Evolutionary conservation across 257 asterid species (phyloP), one percentile per base, ranked within the genome.

Genomic region (Solanum raphanifolium): DNA sequence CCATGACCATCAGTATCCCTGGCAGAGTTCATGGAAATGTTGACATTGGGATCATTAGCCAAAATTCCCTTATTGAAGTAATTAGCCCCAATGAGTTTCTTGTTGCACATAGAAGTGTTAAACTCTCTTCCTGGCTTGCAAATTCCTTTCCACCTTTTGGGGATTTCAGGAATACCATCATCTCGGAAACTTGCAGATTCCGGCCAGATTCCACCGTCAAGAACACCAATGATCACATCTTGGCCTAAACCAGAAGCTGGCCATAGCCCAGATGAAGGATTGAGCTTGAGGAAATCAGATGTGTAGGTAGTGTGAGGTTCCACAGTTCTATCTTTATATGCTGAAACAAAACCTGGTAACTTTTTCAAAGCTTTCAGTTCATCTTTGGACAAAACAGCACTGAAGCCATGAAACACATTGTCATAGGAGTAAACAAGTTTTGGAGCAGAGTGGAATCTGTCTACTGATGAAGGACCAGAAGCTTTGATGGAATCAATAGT

Each of bases 21-120:
- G 0, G 88, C 81, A 4, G 90, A 90, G 18, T 90, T 83, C 92
- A 90, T 88, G 35, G 82, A 86, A 29, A 90, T 43, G 20, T 52
- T 88, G 2, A 34, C 20, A 11, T 23, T 27, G 3, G 90, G 92
- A 83, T 88, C 86, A 4, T 32, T 13, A 74, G 90, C 90, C 31
- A 65, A 7, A 69, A 90, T 18, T 2, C 86, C 92, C 73, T 74
- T 88, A 16, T 88, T 90, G 79, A 90, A 88, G 87, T n/a, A 86
- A 55, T 88, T 76, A 29, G 89, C 89, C 5, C 90, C 90, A 8
- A 90, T 60, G 25, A 90, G 89, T 60, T 90, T 88, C 21, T 27
- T 75, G 71, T 90, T 88, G 69, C 91, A 90, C 81, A 90, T 7
- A 1, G 91, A 90, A 31, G 87, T 31, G 39, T 90, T 90, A 58